phyloP scores from a whole-genome alignment of 495 filamentous ascomycete species.

The Penicillium lagena region DNA sequence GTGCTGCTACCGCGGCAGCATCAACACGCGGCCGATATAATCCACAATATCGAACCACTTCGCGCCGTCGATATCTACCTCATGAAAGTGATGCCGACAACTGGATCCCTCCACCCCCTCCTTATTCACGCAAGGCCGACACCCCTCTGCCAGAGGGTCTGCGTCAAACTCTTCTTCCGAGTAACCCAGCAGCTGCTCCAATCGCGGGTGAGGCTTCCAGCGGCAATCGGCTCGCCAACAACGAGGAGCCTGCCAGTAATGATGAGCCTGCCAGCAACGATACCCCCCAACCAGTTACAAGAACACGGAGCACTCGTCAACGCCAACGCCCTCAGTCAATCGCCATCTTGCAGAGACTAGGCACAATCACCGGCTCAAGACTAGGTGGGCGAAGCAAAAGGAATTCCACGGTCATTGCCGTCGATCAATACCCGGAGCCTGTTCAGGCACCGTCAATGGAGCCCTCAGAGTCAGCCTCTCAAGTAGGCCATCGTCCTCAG shows the following conservation, averaged over 20 bases:
- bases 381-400: constrained; percentile 15
- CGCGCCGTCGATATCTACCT: constrained; percentile 44
- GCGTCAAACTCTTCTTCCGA: constrained; percentile 27
- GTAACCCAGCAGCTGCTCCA: constrained; percentile 7
- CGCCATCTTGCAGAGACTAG: constrained; percentile 22
- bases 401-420: constrained; percentile 6
- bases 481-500: too few relatives aligned
- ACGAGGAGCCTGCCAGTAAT: background rate
- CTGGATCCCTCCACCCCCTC: constrained; percentile 90
- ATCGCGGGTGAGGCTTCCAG: background rate
- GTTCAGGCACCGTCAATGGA: background rate
- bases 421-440: background rate
- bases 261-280: constrained; percentile 1
- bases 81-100: constrained; percentile 89
- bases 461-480: background rate
- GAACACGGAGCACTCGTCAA: constrained; percentile 10
- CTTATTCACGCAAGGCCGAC: constrained; percentile 68
- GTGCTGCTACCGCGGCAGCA: constrained; percentile 73
- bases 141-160: constrained; percentile 50
- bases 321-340: constrained; percentile 17
- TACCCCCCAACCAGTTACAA: constrained; percentile 18
- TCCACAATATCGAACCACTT: constrained; percentile 22
- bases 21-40: constrained; percentile 60
- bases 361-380: constrained; percentile 19
- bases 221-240: background rate